Percentiles rank a stretch among this genome's conserved stretches.
Evolutionary conservation across 2,329 filamentous ascomycete genomes (phyloP).

Genomic region (Shiraia sp.): DNA sequence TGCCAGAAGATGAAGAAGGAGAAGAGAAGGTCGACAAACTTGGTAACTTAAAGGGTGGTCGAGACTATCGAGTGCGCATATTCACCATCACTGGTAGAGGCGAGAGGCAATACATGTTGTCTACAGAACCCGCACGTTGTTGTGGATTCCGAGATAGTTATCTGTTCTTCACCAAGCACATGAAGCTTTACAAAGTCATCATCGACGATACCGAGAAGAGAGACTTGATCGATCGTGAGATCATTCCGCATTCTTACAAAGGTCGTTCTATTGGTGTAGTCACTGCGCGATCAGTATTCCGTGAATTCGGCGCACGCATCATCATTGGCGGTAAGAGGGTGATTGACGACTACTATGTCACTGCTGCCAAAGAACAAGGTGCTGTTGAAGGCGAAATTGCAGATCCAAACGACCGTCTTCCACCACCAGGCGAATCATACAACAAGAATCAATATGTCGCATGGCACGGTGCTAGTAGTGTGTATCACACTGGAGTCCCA

Average conservation of each 20-base stretch:
- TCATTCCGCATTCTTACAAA: slow-evolving; percentile 98
- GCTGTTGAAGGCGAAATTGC: slow-evolving; percentile 86
- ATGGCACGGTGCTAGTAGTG: slow-evolving; percentile 94
- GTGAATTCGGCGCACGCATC: slow-evolving; percentile 93
- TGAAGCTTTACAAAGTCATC: slow-evolving; percentile 95
- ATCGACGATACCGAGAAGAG: slow-evolving; percentile 97
- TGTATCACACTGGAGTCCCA: slow-evolving; percentile 84
- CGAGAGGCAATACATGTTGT: slow-evolving; percentile 93
- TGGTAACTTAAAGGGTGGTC: slow-evolving; percentile 78
- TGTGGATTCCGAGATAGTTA: slow-evolving; percentile 98
- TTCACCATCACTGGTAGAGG: slow-evolving; percentile 88
- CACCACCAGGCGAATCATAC: slow-evolving; percentile 80
- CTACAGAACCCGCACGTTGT: slow-evolving; percentile 93
- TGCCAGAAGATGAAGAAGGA: slow-evolving; percentile 85
- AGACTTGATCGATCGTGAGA: slow-evolving; percentile 90
- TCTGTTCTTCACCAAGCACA: slow-evolving; percentile 98
- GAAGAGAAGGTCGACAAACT: slow-evolving; percentile 92
- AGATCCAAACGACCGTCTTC: slow-evolving; percentile 81
- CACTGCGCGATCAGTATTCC: slow-evolving; percentile 92
- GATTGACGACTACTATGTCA: slow-evolving; percentile 85
- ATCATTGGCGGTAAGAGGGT: slow-evolving; percentile 87
- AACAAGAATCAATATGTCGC: slow-evolving; percentile 99
- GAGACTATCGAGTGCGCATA: slow-evolving; percentile 93
- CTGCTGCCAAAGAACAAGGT: slow-evolving; percentile 74
- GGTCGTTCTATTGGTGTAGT: slow-evolving; percentile 96